Conservation (phyloP, 805 yeast genomes). For the Allodekkera sacchari region DNA sequence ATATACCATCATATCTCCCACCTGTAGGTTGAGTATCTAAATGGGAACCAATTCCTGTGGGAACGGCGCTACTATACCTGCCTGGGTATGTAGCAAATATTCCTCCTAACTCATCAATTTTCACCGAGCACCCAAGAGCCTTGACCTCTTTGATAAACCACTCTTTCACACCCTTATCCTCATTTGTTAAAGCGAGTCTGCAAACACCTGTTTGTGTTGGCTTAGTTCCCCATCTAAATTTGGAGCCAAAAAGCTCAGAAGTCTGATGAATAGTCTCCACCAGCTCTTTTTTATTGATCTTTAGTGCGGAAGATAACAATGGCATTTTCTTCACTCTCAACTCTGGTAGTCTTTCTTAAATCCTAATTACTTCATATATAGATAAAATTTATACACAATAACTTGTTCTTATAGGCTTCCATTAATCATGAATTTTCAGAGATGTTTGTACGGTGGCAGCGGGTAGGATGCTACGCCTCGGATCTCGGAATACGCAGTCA, state of each 20-base stretch:
- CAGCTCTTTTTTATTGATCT: slow-evolving; percentile 19
- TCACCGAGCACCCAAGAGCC: slow-evolving; percentile 47
- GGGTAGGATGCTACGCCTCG: too few relatives aligned
- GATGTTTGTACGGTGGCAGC: too few relatives aligned
- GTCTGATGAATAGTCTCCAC: slow-evolving; percentile 55
- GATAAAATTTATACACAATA: too few relatives aligned
- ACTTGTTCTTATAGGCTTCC: too few relatives aligned
- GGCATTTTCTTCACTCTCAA: too few relatives aligned
- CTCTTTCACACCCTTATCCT: slow-evolving; percentile 55
- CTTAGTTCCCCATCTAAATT: slow-evolving; percentile 49
- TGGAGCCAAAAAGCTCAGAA: slow-evolving; percentile 50
- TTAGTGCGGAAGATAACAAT: too few relatives aligned
- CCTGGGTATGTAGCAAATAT: slow-evolving; percentile 63
- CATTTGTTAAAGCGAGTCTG: slow-evolving; percentile 52
- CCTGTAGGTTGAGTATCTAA: slow-evolving; percentile 75
- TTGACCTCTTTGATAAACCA: slow-evolving; percentile 53
- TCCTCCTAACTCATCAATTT: slow-evolving; percentile 59
- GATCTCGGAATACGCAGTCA: too few relatives aligned
- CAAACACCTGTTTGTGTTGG: slow-evolving; percentile 60
- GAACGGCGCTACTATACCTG: slow-evolving; percentile 31
- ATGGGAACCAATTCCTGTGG: slow-evolving; percentile 68
- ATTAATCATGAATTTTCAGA: too few relatives aligned
- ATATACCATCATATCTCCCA: slow-evolving; percentile 68
- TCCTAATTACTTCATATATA: too few relatives aligned
- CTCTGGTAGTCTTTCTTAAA: too few relatives aligned